A percentile compares a stretch with the other conserved stretches of the same genome.
Conservation (phyloP, 1,139 yeast species). For the Pichia sp. region DNA sequence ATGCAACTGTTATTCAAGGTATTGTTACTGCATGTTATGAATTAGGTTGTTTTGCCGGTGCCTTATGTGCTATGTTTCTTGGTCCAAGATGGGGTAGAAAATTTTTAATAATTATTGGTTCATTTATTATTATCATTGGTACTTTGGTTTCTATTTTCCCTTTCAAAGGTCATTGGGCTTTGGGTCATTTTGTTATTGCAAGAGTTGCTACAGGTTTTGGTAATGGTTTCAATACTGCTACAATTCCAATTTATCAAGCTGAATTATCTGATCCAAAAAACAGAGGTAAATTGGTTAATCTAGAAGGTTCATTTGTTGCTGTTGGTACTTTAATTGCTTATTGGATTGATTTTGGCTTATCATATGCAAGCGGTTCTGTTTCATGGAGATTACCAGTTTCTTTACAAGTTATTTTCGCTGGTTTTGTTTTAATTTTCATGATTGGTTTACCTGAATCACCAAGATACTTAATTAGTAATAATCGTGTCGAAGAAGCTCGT, state of each 20-base stretch:
- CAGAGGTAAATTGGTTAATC: constrained; percentile 65
- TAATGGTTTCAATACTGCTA: constrained; percentile 71
- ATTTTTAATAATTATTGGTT: constrained; percentile 53
- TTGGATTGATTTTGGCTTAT: constrained; percentile 71
- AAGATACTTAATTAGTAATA: constrained; percentile 59
- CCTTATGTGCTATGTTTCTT: constrained; percentile 49
- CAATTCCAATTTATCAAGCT: constrained; percentile 78
- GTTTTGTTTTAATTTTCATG: constrained; percentile 25
- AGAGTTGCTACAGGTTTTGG: constrained; percentile 77
- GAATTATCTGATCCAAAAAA: constrained; percentile 67
- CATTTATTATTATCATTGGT: constrained; percentile 55
- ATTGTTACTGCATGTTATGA: constrained; percentile 69
- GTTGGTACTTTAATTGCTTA: constrained; percentile 56
- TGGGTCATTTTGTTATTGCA: constrained; percentile 42
- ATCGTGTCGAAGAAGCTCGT: constrained; percentile 43
- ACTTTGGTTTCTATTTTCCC: constrained; percentile 58
- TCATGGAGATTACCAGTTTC: constrained; percentile 46
- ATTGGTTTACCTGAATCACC: constrained; percentile 51
- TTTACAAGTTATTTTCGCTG: constrained; percentile 39
- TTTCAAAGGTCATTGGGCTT: constrained; percentile 39
- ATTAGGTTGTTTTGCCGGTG: constrained; percentile 73
- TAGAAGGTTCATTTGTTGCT: constrained; percentile 50
- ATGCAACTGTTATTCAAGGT: constrained; percentile 49
- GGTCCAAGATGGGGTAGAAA: constrained; percentile 69
- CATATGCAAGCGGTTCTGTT: constrained; percentile 48